Evolutionary conservation across 352 stramenopile genomes (phyloP).

Genomic region (Elongisporangium anandrum): DNA sequence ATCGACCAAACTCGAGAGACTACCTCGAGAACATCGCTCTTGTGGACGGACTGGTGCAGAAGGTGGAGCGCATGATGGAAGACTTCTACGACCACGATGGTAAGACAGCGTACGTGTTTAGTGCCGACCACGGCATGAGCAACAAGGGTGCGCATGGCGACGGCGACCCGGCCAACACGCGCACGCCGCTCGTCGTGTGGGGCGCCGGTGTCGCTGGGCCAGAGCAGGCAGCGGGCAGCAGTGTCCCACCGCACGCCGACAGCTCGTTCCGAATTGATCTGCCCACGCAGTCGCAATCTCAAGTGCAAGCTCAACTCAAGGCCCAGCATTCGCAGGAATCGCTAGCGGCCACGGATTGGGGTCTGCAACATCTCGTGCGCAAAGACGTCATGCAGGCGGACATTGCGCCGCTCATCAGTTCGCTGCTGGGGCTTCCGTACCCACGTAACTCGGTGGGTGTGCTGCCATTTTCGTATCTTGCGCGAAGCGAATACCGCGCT

Average conservation of each 20-base stretch:
- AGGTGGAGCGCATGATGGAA: constrained; percentile 46
- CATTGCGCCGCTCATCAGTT: constrained; percentile 68
- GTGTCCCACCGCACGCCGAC: neutral
- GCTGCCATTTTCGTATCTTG: constrained; percentile 66
- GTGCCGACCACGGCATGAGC: constrained; percentile 82
- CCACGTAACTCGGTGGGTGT: constrained; percentile 83
- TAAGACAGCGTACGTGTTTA: constrained; percentile 79
- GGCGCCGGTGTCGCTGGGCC: constrained; percentile 61
- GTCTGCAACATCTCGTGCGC: constrained; percentile 39
- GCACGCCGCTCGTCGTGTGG: constrained; percentile 76
- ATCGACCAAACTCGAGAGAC: constrained; percentile 68
- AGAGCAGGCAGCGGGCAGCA: neutral
- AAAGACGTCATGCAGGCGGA: constrained; percentile 86
- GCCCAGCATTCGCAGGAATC: constrained; percentile 50
- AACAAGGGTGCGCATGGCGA: constrained; percentile 80
- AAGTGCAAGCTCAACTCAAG: constrained; percentile 53
- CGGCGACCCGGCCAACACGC: constrained; percentile 75
- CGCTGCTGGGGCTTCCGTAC: constrained; percentile 67
- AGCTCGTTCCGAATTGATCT: constrained; percentile 52
- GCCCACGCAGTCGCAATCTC: constrained; percentile 57
- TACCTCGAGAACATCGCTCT: constrained; percentile 85
- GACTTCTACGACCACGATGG: constrained; percentile 68
- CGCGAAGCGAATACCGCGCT: constrained; percentile 54
- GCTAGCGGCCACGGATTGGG: constrained; percentile 36
- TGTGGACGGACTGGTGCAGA: constrained; percentile 74